phyloP scores from a whole-genome alignment of 805 yeast genomes.

The Candida nemodendra region DNA sequence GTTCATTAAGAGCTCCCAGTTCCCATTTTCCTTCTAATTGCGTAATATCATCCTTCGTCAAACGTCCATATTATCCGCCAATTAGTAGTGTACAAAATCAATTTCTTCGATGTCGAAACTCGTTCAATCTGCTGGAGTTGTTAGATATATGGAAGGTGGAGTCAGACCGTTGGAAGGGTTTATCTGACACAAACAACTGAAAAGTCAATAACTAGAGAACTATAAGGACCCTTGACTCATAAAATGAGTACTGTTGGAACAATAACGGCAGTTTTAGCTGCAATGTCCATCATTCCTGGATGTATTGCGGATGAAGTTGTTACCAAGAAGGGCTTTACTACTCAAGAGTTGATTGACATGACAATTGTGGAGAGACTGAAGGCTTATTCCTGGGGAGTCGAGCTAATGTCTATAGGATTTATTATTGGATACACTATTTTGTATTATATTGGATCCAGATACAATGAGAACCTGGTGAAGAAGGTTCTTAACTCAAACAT shows the following conservation, averaged over 20 bases:
- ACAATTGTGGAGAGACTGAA: conserved; percentile 56
- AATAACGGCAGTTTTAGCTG: conserved; percentile 1
- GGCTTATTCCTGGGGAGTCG: conserved; percentile 76
- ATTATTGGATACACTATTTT: conserved; percentile 47
- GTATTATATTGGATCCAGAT: conserved; percentile 56
- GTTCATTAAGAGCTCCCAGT: no score
- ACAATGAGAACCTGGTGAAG: conserved; percentile 57
- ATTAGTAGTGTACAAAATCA: no score
- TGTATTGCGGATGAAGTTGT: conserved; percentile 9
- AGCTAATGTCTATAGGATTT: conserved; percentile 52
- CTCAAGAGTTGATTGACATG: conserved; percentile 58
- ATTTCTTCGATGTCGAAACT: no score
- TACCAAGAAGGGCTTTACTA: conserved; percentile 23
- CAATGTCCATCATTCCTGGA: conserved; percentile 4
- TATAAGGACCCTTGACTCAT: no score
- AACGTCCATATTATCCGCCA: no score
- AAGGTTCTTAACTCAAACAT: conserved; percentile 46
- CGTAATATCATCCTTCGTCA: no score
- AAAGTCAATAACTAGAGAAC: no score
- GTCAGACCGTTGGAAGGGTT: no score
- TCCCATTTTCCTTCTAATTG: no score
- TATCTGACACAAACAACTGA: no score
- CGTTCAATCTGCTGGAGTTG: no score
- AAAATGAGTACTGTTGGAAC: neutral
- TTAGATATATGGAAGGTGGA: no score